Conservation (phyloP, 441 rosid genomes). For the Erodium texanum region DNA sequence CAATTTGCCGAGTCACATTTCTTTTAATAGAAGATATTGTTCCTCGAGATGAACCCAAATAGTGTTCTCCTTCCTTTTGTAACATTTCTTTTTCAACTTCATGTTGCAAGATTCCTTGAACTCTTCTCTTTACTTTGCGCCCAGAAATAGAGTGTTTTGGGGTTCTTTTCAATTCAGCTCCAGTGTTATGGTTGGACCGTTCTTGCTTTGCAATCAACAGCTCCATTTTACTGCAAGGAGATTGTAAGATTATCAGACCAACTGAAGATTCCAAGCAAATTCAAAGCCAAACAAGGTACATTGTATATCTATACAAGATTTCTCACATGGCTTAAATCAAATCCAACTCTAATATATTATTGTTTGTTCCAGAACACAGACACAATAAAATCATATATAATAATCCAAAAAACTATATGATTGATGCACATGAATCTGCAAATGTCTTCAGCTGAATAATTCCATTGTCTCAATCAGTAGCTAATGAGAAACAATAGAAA, state of each 20-base stretch:
- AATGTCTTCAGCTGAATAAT: neutral
- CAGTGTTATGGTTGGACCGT: slow-evolving; percentile 9
- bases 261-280: neutral
- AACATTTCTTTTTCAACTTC: slow-evolving; percentile 7
- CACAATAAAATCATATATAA: neutral
- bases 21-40: too few relatives aligned
- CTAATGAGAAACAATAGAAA: neutral
- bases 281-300: neutral
- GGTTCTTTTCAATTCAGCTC: slow-evolving; percentile 11
- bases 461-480: neutral
- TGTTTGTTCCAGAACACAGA: neutral
- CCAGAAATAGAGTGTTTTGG: slow-evolving; percentile 11
- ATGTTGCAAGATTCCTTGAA: neutral
- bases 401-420: too few relatives aligned
- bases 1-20: too few relatives aligned
- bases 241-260: neutral
- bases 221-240: slow-evolving; percentile 32
- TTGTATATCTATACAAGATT: neutral
- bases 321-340: neutral
- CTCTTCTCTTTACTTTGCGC: slow-evolving; percentile 18
- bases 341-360: neutral
- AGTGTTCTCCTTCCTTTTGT: neutral
- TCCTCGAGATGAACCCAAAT: neutral
- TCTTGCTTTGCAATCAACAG: slow-evolving; percentile 26
- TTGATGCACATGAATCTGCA: too few relatives aligned